These are phyloP conservation scores for Sesbania bispinosa DNA, from an alignment of 306 rosid species.

Conservation along the genomic window DNA sequence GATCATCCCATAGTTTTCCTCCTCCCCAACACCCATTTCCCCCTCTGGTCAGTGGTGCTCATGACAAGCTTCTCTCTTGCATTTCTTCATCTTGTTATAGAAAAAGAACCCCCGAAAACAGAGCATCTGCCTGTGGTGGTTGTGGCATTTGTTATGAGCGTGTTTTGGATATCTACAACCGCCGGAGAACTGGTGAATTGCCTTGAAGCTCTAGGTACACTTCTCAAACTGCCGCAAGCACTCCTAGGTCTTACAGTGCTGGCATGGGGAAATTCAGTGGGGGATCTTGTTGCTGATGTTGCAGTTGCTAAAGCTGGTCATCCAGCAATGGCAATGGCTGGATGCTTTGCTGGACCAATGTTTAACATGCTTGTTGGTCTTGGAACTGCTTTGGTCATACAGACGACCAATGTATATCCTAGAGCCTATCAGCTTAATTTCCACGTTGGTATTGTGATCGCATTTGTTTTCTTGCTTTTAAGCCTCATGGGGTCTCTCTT, in stretches of 20 bases:
- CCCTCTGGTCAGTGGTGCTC: slow-evolving; percentile 82
- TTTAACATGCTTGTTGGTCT: slow-evolving; percentile 98
- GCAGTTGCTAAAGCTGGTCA: slow-evolving; percentile 95
- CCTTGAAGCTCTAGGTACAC: slow-evolving; percentile 68
- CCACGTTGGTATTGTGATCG: slow-evolving; percentile 73
- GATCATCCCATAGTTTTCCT: slow-evolving; percentile 75
- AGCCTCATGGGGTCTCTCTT: slow-evolving; percentile 94
- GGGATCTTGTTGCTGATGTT: slow-evolving; percentile 96
- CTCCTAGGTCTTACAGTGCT: slow-evolving; percentile 91
- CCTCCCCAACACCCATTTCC: slow-evolving; percentile 66
- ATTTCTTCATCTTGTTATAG: slow-evolving; percentile 59
- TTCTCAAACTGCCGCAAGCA: slow-evolving; percentile 67
- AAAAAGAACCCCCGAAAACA: slow-evolving; percentile 81
- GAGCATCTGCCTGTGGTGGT: slow-evolving; percentile 73
- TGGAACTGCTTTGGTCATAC: slow-evolving; percentile 85
- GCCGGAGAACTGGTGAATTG: slow-evolving; percentile 93
- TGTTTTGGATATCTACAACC: slow-evolving; percentile 86
- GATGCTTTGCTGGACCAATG: slow-evolving; percentile 98
- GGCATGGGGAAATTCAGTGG: slow-evolving; percentile 98
- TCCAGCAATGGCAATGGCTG: slow-evolving; percentile 98
- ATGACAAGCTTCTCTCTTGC: slow-evolving; percentile 76
- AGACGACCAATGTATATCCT: slow-evolving; percentile 68
- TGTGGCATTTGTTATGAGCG: slow-evolving; percentile 87
- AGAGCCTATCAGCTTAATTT: slow-evolving; percentile 72
- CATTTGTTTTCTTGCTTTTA: slow-evolving; percentile 82